phyloP scores from a whole-genome alignment of 1,284 basidiomycete species.

The Polyporus tsugae region DNA sequence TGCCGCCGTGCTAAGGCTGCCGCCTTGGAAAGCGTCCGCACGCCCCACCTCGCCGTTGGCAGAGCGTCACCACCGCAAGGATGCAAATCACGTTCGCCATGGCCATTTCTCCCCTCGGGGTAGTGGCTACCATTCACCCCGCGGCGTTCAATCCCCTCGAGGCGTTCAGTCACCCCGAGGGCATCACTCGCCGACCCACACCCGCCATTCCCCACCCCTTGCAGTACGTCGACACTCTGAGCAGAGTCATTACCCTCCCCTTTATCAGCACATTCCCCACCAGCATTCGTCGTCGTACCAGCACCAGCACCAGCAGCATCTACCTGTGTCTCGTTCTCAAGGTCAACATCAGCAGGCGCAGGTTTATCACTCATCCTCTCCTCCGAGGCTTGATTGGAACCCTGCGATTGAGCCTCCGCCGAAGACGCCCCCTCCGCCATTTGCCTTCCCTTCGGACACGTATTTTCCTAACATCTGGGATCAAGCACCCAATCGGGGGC shows the following conservation, averaged over 20 bases:
- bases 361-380: constrained; percentile 57
- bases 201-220: constrained; percentile 25
- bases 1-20: constrained; percentile 9
- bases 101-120: constrained; percentile 22
- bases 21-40: constrained; percentile 17
- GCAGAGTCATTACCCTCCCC: constrained; percentile 17
- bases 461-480: constrained; percentile 84
- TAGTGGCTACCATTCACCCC: constrained; percentile 7
- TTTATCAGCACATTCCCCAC: constrained; percentile 16
- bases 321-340: constrained; percentile 10
- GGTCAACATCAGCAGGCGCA: constrained; percentile 33
- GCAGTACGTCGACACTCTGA: constrained; percentile 14
- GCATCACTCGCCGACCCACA: constrained; percentile 28
- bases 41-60: not conserved
- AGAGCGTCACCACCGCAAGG: constrained; percentile 28
- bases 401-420: constrained; percentile 78
- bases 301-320: constrained; percentile 9
- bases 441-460: constrained; percentile 68
- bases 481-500: constrained; percentile 50
- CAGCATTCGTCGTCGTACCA: constrained; percentile 18
- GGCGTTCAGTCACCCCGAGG: constrained; percentile 31
- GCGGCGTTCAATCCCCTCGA: constrained; percentile 16
- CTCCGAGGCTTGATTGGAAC: constrained; percentile 73
- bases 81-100: constrained; percentile 21
- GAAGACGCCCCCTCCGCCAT: constrained; percentile 56